Base-by-base conservation (phyloP, 108 stramenopile genomes). In the Phaeodactylum tricornutum region DNA sequence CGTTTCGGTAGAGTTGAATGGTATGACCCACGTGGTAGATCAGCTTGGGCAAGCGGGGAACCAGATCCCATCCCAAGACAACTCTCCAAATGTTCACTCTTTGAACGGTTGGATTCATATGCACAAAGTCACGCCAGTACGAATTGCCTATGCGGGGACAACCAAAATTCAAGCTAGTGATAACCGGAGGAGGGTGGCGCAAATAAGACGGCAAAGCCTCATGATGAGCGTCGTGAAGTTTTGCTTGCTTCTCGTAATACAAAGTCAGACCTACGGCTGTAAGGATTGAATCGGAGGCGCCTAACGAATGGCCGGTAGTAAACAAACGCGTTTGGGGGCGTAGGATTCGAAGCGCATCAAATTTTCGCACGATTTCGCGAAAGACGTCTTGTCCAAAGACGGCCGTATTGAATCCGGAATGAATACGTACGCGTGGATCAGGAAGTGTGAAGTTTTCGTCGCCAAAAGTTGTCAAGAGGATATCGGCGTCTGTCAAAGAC, bases 11-110 rank as follows among this genome's bases (percentile, higher is more conserved):
- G 59, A 85, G 55, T 64, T 90, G 84, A 16, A 90, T 48, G 24
- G 88, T 90, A 51, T 90, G 88, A 1, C 88, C 88, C 12, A 72
- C 77, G 52, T 90, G 88, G 25, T 71, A 28, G 55, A 83, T 83
- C 17, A 71, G 54, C 21, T 79, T 73, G 0, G 88, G 88, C 17
- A 90, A 56, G 11, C 88, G 63, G 17, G 88, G 77, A 2, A 90
- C 79, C 12, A 90, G 36, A 58, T 90, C 88, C 49, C 72, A 69
- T 24, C 72, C 77, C 43, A 81, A 58, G 0, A 90, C 88, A 30
- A 74, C 52, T 17, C 49, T 48, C 75, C 69, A 71, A 19, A 71
- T 61, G 36, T 61, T 39, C n/a, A n/a, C n/a, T n/a, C n/a, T n/a
- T n/a, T n/a, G n/a, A 23, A 61, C 8, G 50, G 62, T 42, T 48